Conservation (phyloP, 805 yeast genomes). For the Zygosaccharomyces rouxii region DNA sequence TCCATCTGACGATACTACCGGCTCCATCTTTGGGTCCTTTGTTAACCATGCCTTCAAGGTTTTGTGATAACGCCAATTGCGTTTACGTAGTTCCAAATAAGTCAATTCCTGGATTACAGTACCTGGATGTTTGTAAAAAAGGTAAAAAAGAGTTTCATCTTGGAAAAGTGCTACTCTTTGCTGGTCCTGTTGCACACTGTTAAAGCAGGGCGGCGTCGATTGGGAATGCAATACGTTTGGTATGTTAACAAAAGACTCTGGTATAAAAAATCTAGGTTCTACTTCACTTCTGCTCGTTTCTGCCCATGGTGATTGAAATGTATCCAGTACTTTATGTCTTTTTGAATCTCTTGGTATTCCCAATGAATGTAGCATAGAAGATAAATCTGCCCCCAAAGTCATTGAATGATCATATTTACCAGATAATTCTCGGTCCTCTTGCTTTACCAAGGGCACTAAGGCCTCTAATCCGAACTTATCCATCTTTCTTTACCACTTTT, state of each 20-base stretch:
- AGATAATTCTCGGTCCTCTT: conserved; percentile 24
- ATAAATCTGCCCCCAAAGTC: conserved; percentile 35
- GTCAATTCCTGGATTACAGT: conserved; percentile 92
- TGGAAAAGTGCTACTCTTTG: conserved; percentile 59
- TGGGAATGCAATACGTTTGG: conserved; percentile 31
- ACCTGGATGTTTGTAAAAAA: conserved; percentile 89
- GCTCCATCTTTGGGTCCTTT: conserved; percentile 86
- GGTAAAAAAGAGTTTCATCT: conserved; percentile 89
- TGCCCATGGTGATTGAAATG: conserved; percentile 90
- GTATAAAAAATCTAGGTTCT: conserved; percentile 73
- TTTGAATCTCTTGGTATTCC: conserved; percentile 28
- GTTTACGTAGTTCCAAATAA: conserved; percentile 80
- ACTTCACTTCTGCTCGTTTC: conserved; percentile 88
- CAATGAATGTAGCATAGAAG: conserved; percentile 33
- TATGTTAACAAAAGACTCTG: conserved; percentile 46
- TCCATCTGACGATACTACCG: conserved; percentile 70
- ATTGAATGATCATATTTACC: conserved; percentile 31
- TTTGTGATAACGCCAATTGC: conserved; percentile 97
- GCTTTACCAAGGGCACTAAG: conserved; percentile 31
- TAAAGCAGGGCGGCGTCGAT: conserved; percentile 32
- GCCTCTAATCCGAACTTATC: conserved; percentile 35
- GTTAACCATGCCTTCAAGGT: conserved; percentile 96
- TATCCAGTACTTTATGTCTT: conserved; percentile 36
- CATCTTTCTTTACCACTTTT: conserved; percentile 13
- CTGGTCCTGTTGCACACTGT: conserved; percentile 34